Conservation (phyloP, 2,329 filamentous ascomycete genomes). For the Fonsecaea erecta region DNA sequence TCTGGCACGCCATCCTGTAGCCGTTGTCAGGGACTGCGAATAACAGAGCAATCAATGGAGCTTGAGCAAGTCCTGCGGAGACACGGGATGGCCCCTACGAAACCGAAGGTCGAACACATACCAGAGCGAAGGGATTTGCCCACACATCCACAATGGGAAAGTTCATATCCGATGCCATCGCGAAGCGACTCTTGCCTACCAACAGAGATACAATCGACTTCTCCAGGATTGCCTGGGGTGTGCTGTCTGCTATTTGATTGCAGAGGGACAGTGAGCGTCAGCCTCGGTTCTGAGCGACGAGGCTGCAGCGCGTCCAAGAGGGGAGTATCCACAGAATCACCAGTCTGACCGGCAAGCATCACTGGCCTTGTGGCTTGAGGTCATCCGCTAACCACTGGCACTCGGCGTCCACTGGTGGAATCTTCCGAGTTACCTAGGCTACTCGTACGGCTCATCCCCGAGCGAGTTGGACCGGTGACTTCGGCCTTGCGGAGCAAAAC, state of each 20-base stretch:
- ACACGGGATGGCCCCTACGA: background rate
- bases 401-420: no score
- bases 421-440: background rate
- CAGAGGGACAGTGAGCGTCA: background rate
- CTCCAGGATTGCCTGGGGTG: background rate
- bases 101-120: background rate
- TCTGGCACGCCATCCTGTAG: slow-evolving; percentile 12
- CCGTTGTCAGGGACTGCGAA: background rate
- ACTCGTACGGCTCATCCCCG: background rate
- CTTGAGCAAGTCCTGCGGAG: background rate
- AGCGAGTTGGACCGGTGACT: background rate
- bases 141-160: slow-evolving; percentile 22
- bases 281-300: background rate
- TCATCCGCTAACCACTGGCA: no score
- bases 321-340: no score
- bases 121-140: slow-evolving; percentile 15
- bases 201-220: background rate
- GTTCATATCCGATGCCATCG: slow-evolving; percentile 10
- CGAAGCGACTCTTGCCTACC: background rate
- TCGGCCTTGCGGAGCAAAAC: slow-evolving; percentile 1
- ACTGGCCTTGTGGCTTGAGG: no score
- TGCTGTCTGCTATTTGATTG: background rate
- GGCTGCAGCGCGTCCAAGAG: no score
- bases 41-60: background rate
- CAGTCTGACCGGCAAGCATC: no score